Evolutionary conservation across 2,329 filamentous ascomycete species (phyloP).

Genomic region (Scorias spongiosa): DNA sequence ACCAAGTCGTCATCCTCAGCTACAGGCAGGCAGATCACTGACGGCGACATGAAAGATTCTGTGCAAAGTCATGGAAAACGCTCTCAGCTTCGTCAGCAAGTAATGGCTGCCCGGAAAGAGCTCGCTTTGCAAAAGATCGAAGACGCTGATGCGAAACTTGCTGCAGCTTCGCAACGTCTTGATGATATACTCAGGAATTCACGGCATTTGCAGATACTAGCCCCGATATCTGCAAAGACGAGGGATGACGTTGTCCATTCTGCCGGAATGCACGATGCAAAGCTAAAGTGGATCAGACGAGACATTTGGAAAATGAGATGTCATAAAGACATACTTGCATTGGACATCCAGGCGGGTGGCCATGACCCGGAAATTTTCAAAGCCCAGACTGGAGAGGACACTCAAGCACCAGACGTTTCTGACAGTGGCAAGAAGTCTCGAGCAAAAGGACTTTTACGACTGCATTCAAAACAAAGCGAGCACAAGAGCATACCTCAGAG

Average conservation of each 20-base stretch:
- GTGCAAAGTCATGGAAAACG: slow-evolving; percentile 33
- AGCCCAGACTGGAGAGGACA: neutral
- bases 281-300: slow-evolving; percentile 84
- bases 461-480: slow-evolving; percentile 8
- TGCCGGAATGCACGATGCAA: slow-evolving; percentile 70
- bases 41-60: slow-evolving; percentile 31
- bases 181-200: slow-evolving; percentile 78
- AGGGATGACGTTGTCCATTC: slow-evolving; percentile 74
- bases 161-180: slow-evolving; percentile 56
- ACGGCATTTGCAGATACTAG: slow-evolving; percentile 73
- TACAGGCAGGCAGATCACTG: slow-evolving; percentile 34
- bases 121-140: slow-evolving; percentile 72
- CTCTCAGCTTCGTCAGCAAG: slow-evolving; percentile 70
- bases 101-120: slow-evolving; percentile 64
- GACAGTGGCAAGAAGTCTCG: slow-evolving; percentile 8
- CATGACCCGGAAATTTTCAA: neutral
- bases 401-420: neutral
- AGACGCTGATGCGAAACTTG: slow-evolving; percentile 68
- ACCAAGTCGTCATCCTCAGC: slow-evolving; percentile 52
- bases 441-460: slow-evolving; percentile 10
- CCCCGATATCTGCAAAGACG: slow-evolving; percentile 81
- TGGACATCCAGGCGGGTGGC: slow-evolving; percentile 74
- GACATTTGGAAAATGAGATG: slow-evolving; percentile 88
- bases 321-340: slow-evolving; percentile 70
- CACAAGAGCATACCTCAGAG: neutral